Evolutionary conservation across 768 basidiomycete genomes (phyloP), one percentile per base, ranked within the genome.

Genomic region (Russula dissimulans): DNA sequence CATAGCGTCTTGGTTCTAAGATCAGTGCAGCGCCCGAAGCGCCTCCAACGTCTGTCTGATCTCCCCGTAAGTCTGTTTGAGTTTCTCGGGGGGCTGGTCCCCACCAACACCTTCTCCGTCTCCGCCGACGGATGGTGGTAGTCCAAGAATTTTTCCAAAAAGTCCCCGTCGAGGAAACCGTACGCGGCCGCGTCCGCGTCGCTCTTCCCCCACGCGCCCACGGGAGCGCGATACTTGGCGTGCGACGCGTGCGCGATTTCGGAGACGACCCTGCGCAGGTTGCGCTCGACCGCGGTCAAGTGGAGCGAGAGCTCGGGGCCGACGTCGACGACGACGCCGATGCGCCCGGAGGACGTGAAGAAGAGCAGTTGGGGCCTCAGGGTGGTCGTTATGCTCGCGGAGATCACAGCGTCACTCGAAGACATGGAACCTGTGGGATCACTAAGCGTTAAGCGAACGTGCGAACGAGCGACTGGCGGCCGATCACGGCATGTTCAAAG

Each of bases 91-190:
- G 81, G 78, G 56, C 74, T 82, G 17, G 75, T 71, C 9, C 89
- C 89, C 32, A 74, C 67, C 65, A 86, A 72, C 10, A 89, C 80
- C 60, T 76, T 72, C 54, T 78, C 70, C n/a, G 83, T 72, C 26
- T 77, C 71, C 5, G 74, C 67, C 0, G 77, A 71, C 18, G 78
- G 72, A 12, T 67, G 69, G 41, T 68, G 69, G 50, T 77, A 74
- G 17, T 71, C 71, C 54, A 86, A 75, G 70, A 88, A 84, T 18
- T 75, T 73, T 70, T 94, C 89, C 18, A 97, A 69, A 64, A 93
- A 89, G 68, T 91, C 87, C 1, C 93, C 94, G 62, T 97, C 93
- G 32, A 97, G 75, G 77, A 97, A 93, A 15, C 91, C 92, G 43
- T 77, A 78, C 1, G 87, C 78, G 1, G 78, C 66, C 31, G 71